phyloP scores from a whole-genome alignment of 441 rosid genomes.

The Gossypium lobatum region DNA sequence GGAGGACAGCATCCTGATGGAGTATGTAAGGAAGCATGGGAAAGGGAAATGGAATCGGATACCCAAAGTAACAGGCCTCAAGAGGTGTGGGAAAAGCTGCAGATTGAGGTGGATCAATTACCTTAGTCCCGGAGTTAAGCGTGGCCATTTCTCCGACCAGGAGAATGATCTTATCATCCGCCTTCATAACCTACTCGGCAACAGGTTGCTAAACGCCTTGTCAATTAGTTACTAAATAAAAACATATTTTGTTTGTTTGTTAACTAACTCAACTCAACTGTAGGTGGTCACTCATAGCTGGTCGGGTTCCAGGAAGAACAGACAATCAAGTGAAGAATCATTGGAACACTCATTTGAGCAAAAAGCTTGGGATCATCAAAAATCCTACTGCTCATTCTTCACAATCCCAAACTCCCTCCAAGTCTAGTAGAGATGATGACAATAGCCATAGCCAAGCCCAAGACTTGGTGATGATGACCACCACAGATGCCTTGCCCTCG shows the following conservation, averaged over 20 bases:
- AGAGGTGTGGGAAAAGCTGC: slow-evolving; percentile 68
- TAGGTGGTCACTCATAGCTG: slow-evolving; percentile 75
- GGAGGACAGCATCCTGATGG: slow-evolving; percentile 54
- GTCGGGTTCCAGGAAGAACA: slow-evolving; percentile 72
- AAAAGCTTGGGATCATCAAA: slow-evolving; percentile 33
- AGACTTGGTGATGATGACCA: background rate
- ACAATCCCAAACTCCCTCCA: background rate
- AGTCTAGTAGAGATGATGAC: background rate
- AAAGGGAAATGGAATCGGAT: slow-evolving; percentile 56
- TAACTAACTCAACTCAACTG: too few species aligned
- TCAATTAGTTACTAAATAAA: too few species aligned
- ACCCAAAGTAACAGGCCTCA: slow-evolving; percentile 50
- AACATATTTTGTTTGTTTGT: too few species aligned
- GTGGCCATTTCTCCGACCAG: slow-evolving; percentile 49
- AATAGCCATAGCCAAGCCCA: background rate
- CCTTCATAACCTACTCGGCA: slow-evolving; percentile 66
- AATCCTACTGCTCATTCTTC: background rate
- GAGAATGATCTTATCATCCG: slow-evolving; percentile 69
- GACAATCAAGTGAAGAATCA: slow-evolving; percentile 87
- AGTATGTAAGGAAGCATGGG: slow-evolving; percentile 50
- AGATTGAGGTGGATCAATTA: slow-evolving; percentile 71
- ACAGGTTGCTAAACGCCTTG: slow-evolving; percentile 40
- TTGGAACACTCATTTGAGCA: slow-evolving; percentile 78
- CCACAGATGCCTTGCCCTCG: background rate
- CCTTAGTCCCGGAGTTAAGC: slow-evolving; percentile 50